Base-by-base conservation (phyloP, 129 eudicot species). In the Escallonia rubra region DNA sequence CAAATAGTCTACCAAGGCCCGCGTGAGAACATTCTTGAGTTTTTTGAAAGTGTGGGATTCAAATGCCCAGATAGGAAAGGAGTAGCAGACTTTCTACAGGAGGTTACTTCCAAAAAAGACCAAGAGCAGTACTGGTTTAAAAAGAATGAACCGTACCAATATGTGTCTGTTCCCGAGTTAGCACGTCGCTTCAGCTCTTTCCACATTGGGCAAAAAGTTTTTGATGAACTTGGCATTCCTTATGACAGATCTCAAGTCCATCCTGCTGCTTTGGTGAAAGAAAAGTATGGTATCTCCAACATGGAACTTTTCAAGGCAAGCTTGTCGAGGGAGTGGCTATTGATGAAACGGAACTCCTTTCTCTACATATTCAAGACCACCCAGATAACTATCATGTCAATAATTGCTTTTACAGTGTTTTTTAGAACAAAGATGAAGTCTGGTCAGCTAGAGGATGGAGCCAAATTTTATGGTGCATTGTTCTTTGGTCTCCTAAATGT, bases 51-150 rank as follows among this genome's bases (percentile, higher is more conserved):
- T 23, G 80, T 74, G 56, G 93, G 93, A 40, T 89, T 86, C 75
- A 86, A 76, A 73, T 89, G 96, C 79, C 96, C 96, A 3, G 76
- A 89, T 57, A 83, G 96, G 48, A 83, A 89, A 81, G 94, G 86
- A 5, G 88, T 79, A 12, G 94, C 96, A 0, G 96, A 83, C 57
- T 89, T 89, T 63, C 75, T 89, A 41, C 94, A 89, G 65, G 96
- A 86, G 53, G 96, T 90, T 23, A 86, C 91, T 52, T 92, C 96
- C 13, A 59, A 42, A 67, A 91, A 91, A 61, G 97, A 91, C 57
- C 97, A 91, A 73, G 76, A 81, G 61, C 97, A 88, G 14, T 92
- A 92, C 73, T 92, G 96, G 95, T 83, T 67, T 68, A 71, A 59
- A 7, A 88, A 71, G 48, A 43, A 81, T 12, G 80, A 86, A 71